Evolutionary conservation across 371 early-diverging fungal species (phyloP).

Genomic region (Rhizomucor pusillus): DNA sequence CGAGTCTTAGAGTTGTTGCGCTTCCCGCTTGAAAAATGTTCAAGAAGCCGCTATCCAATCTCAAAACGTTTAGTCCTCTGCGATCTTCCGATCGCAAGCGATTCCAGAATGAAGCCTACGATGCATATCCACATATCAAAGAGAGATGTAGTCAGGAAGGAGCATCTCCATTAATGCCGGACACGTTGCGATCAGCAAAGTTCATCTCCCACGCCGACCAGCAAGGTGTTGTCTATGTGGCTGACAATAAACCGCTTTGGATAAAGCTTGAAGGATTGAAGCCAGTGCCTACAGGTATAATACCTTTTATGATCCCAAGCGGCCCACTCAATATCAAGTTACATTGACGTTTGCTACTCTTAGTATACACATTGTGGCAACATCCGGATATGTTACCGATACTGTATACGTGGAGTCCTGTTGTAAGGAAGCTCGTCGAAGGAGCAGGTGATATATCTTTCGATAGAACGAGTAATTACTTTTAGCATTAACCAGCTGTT

Average conservation of each 20-base stretch:
- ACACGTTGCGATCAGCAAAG: slow-evolving; percentile 60
- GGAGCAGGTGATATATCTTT: slow-evolving; percentile 63
- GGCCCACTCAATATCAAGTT: too few relatives aligned
- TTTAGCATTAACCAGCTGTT: slow-evolving; percentile 12
- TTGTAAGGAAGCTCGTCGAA: slow-evolving; percentile 58
- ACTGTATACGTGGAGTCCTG: slow-evolving; percentile 60
- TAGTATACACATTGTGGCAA: slow-evolving; percentile 69
- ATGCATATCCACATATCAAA: slow-evolving; percentile 47
- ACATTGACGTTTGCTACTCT: not conserved
- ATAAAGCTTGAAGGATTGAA: slow-evolving; percentile 40
- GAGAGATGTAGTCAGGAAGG: slow-evolving; percentile 27
- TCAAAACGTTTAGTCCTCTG: slow-evolving; percentile 60
- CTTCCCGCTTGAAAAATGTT: slow-evolving; percentile 38
- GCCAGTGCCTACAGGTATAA: slow-evolving; percentile 42
- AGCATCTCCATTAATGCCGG: slow-evolving; percentile 45
- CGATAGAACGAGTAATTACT: slow-evolving; percentile 11
- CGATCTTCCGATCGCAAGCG: slow-evolving; percentile 59
- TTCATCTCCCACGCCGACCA: slow-evolving; percentile 59
- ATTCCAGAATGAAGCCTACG: slow-evolving; percentile 55
- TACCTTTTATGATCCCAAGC: not conserved
- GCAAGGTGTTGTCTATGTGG: slow-evolving; percentile 59
- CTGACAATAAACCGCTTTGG: slow-evolving; percentile 60
- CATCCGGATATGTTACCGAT: slow-evolving; percentile 58
- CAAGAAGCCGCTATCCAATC: slow-evolving; percentile 54
- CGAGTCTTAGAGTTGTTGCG: too few relatives aligned